Evolutionary conservation across 106 monocot species (phyloP).

Genomic region (Apostasia shenzhenica): DNA sequence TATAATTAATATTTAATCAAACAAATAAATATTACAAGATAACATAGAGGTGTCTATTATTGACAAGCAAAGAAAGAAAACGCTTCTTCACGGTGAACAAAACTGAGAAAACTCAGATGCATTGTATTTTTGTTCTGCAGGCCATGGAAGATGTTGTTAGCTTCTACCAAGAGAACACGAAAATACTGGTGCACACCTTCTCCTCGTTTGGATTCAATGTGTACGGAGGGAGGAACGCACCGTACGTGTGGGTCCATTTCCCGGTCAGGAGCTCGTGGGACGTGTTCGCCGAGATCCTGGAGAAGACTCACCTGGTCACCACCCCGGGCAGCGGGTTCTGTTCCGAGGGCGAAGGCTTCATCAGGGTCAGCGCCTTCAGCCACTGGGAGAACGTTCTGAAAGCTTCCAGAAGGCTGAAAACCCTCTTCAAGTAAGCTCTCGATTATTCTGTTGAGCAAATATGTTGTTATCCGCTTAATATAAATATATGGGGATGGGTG

Average conservation of each 20-base stretch:
- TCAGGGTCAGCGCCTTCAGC: slow-evolving; percentile 88
- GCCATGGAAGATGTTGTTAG: slow-evolving; percentile 65
- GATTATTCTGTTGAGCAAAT: no score
- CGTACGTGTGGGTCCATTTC: slow-evolving; percentile 96
- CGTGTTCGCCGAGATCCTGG: slow-evolving; percentile 90
- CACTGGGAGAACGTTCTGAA: slow-evolving; percentile 81
- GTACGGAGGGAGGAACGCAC: slow-evolving; percentile 88
- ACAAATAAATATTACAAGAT: no score
- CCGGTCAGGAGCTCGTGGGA: slow-evolving; percentile 90
- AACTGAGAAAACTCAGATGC: no score
- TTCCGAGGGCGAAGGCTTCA: slow-evolving; percentile 85
- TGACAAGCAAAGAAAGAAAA: no score
- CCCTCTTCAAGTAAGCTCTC: slow-evolving; percentile 58
- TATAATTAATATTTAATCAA: no score
- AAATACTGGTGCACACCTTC: slow-evolving; percentile 78
- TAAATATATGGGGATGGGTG: no score
- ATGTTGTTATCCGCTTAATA: no score
- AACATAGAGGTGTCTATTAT: no score
- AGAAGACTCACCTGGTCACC: slow-evolving; percentile 86
- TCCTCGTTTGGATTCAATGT: slow-evolving; percentile 79
- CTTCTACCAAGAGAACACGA: slow-evolving; percentile 85
- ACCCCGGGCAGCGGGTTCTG: slow-evolving; percentile 98
- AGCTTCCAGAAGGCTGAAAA: slow-evolving; percentile 74
- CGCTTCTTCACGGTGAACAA: no score
- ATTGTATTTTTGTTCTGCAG: no score